Conservation (phyloP, 306 rosid species). For the Glycine tomentella region DNA sequence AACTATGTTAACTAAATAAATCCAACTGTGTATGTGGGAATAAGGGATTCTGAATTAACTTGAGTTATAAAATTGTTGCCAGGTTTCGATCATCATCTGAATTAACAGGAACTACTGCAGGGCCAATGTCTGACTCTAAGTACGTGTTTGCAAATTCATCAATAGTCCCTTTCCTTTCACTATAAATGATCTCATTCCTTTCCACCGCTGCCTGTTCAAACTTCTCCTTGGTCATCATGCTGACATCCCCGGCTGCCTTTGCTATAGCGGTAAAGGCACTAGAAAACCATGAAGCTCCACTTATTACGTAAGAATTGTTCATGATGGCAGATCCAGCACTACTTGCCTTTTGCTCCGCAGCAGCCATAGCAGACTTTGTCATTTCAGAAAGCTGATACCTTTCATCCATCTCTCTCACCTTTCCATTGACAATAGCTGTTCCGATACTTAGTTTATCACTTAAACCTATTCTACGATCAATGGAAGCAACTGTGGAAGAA, state of each 20-base stretch:
- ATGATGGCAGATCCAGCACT: constrained; percentile 76
- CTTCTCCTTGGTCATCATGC: constrained; percentile 73
- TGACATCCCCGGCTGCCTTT: constrained; percentile 82
- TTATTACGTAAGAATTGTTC: constrained; percentile 66
- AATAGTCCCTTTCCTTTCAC: constrained; percentile 59
- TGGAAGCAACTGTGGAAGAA: constrained; percentile 72
- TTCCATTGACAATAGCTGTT: constrained; percentile 70
- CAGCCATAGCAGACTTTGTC: constrained; percentile 72
- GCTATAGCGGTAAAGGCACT: constrained; percentile 66
- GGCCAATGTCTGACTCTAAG: constrained; percentile 42
- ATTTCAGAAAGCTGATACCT: constrained; percentile 68
- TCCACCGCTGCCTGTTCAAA: constrained; percentile 73
- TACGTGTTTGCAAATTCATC: constrained; percentile 43
- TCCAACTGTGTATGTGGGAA: constrained; percentile 30
- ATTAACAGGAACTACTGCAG: constrained; percentile 67
- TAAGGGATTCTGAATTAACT: constrained; percentile 21
- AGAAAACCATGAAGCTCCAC: constrained; percentile 82
- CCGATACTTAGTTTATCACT: constrained; percentile 76
- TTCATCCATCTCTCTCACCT: constrained; percentile 82
- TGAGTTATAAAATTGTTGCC: constrained; percentile 47
- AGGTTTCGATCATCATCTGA: constrained; percentile 56
- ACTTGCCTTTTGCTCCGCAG: constrained; percentile 85
- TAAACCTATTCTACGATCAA: constrained; percentile 72
- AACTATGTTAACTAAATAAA: constrained; percentile 33
- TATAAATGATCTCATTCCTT: constrained; percentile 53